Conservation (phyloP, 257 asterid species). For the Asclepias syriaca region DNA sequence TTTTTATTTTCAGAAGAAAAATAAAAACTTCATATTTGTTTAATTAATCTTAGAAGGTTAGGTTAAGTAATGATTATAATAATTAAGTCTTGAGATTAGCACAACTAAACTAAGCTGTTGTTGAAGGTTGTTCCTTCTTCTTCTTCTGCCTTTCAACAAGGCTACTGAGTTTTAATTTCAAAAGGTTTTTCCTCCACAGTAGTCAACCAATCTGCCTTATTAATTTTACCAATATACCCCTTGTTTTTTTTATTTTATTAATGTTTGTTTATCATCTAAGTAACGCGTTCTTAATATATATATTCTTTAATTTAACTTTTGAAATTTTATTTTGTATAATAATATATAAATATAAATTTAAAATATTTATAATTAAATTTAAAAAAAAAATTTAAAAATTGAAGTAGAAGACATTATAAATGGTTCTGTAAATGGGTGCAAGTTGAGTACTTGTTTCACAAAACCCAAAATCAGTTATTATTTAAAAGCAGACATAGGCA, state of each 20-base stretch:
- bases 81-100: conserved; percentile 24
- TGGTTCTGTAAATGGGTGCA: neutral
- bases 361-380: too few species aligned
- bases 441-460: neutral
- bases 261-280: too few species aligned
- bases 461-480: neutral
- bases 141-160: neutral
- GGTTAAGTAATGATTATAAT: conserved; percentile 15
- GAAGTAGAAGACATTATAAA: too few species aligned
- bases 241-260: too few species aligned
- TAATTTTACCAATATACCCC: conserved; percentile 1
- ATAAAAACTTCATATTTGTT: neutral
- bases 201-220: neutral
- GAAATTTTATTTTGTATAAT: too few species aligned
- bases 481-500: neutral
- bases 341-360: too few species aligned
- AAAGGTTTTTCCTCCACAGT: too few species aligned
- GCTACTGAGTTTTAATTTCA: too few species aligned
- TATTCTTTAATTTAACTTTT: too few species aligned
- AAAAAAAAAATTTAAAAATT: too few species aligned
- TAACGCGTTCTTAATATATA: too few species aligned
- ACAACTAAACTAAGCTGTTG: conserved; percentile 23
- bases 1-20: neutral
- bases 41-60: conserved; percentile 16
- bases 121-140: conserved; percentile 1